Evolutionary conservation across 768 basidiomycete species (phyloP).

Genomic region (Tulasnella sp.): DNA sequence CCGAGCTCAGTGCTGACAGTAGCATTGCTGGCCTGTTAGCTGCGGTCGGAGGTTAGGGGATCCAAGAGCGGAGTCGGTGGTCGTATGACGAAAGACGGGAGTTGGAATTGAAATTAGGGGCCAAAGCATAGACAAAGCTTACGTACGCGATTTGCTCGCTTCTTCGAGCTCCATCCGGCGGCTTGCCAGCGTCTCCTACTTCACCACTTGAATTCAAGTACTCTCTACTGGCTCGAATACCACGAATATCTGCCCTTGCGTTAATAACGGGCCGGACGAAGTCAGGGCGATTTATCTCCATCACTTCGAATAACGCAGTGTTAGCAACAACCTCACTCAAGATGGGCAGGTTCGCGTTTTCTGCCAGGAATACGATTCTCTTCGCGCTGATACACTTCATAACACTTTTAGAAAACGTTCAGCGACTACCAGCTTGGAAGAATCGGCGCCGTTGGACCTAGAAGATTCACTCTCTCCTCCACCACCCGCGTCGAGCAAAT

Average conservation of each 20-base stretch:
- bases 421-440: neutral
- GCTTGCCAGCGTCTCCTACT: neutral
- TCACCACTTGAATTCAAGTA: neutral
- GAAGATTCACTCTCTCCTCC: slow-evolving; percentile 13
- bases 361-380: neutral
- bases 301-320: neutral
- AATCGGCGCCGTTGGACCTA: neutral
- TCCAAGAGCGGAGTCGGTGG: slow-evolving; percentile 9
- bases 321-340: neutral
- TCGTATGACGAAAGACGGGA: neutral
- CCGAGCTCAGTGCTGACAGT: slow-evolving; percentile 2
- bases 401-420: neutral
- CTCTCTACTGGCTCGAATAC: neutral
- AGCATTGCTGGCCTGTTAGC: neutral
- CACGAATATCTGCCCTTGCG: neutral
- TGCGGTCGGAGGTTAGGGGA: neutral
- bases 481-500: neutral
- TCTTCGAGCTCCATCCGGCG: neutral
- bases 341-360: neutral
- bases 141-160: neutral
- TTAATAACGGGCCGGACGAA: neutral
- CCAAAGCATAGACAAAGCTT: slow-evolving; percentile 11
- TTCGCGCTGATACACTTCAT: neutral
- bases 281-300: neutral
- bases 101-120: slow-evolving; percentile 17